Conservation (phyloP, 2,329 filamentous ascomycete genomes). For the Fulvia fulva region DNA sequence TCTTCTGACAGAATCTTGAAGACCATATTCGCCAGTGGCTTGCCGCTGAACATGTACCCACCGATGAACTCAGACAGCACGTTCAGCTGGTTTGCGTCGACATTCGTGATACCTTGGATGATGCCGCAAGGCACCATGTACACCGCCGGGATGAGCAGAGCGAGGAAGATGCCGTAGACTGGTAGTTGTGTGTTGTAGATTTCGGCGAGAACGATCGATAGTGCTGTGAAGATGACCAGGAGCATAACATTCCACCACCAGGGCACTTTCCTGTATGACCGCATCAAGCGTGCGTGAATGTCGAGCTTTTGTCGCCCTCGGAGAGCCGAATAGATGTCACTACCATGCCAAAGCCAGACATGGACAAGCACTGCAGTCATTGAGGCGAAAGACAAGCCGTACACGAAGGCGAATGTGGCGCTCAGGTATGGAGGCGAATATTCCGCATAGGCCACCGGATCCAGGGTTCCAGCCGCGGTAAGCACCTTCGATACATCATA, state of each 20-base stretch:
- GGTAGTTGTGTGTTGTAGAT: conserved; percentile 44
- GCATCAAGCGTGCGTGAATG: conserved; percentile 74
- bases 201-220: conserved; percentile 27
- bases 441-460: conserved; percentile 36
- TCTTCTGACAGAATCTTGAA: conserved; percentile 33
- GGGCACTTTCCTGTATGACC: conserved; percentile 74
- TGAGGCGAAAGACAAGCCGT: conserved; percentile 37
- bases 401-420: conserved; percentile 37
- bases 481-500: conserved; percentile 81
- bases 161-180: conserved; percentile 80
- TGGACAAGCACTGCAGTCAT: conserved; percentile 37
- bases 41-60: conserved; percentile 46
- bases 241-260: conserved; percentile 57
- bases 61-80: conserved; percentile 48
- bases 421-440: conserved; percentile 39
- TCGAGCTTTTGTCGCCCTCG: conserved; percentile 27
- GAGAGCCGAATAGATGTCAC: conserved; percentile 32
- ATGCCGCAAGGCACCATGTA: conserved; percentile 90
- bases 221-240: conserved; percentile 24
- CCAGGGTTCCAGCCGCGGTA: conserved; percentile 37
- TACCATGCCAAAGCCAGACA: conserved; percentile 35
- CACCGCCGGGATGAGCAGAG: conserved; percentile 70
- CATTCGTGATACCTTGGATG: conserved; percentile 77
- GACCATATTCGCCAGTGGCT: conserved; percentile 35
- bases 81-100: conserved; percentile 35